These are phyloP conservation scores for Cyclostephanos tholiformis DNA, from an alignment of 108 stramenopile species.

Conservation along the genomic window DNA sequence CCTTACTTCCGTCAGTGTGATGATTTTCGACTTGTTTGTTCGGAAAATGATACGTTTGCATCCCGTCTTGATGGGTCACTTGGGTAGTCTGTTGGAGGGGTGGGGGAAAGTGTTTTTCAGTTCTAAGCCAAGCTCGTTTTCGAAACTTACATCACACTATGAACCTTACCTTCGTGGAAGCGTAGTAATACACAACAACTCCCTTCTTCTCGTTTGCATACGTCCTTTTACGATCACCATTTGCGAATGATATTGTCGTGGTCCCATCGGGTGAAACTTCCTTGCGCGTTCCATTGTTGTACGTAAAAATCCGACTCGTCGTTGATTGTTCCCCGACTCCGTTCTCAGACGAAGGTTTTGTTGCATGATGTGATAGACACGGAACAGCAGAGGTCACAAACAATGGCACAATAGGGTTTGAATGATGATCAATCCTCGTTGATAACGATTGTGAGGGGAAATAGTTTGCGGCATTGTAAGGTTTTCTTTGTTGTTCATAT, in stretches of 20 bases:
- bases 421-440: neutral
- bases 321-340: constrained; percentile 1
- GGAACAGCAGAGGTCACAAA: constrained; percentile 20
- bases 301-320: constrained; percentile 33
- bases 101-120: neutral
- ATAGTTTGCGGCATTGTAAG: constrained; percentile 54
- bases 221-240: constrained; percentile 70
- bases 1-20: constrained; percentile 47
- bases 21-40: constrained; percentile 58
- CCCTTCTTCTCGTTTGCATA: constrained; percentile 55
- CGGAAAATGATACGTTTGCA: constrained; percentile 54
- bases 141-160: neutral
- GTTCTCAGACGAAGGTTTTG: neutral
- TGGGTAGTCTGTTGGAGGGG: constrained; percentile 44
- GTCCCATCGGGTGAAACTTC: constrained; percentile 58
- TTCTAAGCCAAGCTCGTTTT: neutral
- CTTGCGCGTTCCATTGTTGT: constrained; percentile 67
- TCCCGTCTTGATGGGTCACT: constrained; percentile 56
- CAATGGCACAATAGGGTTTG: constrained; percentile 17
- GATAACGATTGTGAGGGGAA: neutral
- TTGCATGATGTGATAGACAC: constrained; percentile 6
- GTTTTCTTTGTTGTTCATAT: constrained; percentile 29
- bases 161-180: constrained; percentile 50
- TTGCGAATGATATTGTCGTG: constrained; percentile 62
- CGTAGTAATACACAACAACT: constrained; percentile 73